Percentiles rank a stretch among this genome's conserved stretches.
Evolutionary conservation across 1,139 yeast genomes (phyloP).

Genomic region (Trichomonascaceae sp.): DNA sequence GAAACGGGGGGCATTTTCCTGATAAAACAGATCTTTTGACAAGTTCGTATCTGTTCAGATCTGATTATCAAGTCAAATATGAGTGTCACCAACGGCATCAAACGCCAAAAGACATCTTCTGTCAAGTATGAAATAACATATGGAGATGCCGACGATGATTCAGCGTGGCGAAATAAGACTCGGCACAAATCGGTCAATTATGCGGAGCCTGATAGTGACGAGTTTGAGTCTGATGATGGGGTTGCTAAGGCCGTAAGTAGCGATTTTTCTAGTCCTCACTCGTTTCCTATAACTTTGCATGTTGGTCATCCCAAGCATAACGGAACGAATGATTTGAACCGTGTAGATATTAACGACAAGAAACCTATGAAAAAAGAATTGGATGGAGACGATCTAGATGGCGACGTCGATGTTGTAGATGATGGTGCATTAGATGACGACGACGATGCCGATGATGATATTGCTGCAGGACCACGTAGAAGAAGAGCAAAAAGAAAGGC

Average conservation of each 20-base stretch:
- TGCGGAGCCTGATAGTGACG: conserved; percentile 18
- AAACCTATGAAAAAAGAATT: conserved; percentile 18
- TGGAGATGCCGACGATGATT: conserved; percentile 7
- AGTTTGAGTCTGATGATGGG: conserved; percentile 9
- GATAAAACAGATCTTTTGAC: not conserved
- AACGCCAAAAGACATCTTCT: conserved; percentile 10
- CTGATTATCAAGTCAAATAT: not conserved
- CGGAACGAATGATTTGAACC: conserved; percentile 12
- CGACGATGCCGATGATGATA: conserved; percentile 15
- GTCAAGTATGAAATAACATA: conserved; percentile 9
- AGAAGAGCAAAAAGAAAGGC: conserved; percentile 8
- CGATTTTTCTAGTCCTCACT: conserved; percentile 4
- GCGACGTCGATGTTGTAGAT: conserved; percentile 1
- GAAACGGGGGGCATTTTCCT: not conserved
- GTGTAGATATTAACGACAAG: conserved; percentile 8
- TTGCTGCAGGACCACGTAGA: conserved; percentile 21
- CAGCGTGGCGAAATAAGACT: conserved; percentile 7
- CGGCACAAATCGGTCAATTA: conserved; percentile 13
- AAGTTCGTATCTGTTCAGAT: not conserved
- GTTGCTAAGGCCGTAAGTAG: conserved; percentile 10
- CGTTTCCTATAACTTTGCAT: conserved; percentile 19
- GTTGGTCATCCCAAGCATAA: conserved; percentile 16
- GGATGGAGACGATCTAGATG: conserved; percentile 11
- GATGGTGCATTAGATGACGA: conserved; percentile 11
- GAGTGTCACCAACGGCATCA: conserved; percentile 6